Evolutionary conservation across 148 eudicot genomes (phyloP), one percentile per base, ranked within the genome.

Genomic region (Vaccinium corymbosum): DNA sequence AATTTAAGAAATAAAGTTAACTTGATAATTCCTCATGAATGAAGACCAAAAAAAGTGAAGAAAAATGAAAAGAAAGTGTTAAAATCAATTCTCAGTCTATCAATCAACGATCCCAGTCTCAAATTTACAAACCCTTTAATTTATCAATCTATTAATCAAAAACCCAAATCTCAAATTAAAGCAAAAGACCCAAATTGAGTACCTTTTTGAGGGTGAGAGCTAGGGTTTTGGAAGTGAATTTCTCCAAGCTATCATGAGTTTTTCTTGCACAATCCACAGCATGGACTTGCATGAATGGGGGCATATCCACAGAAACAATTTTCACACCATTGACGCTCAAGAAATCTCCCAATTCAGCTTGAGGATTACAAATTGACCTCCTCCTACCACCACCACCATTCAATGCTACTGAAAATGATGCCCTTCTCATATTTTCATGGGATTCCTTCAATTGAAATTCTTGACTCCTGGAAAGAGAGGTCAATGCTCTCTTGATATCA

Each of bases 141-240:
- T 15, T 25, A 81, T 53, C 25, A 35, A 56, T 27, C 38, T 20
- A 29, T 68, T 52, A 86, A 86, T 49, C 19, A 53, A 82, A 82
- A n/a, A 78, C 73, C 79, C 68, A 73, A 10, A 16, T 75, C 83
- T 57, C 79, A 72, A 32, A 71, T 79, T 51, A 6, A 35, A 72
- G 19, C 50, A 72, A 72, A 49, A 59, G 20, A 46, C 46, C 59
- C 10, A 62, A 49, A 57, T 68, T 0, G 4, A 10, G 20, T 85
- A 96, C 99, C 99, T 92, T 96, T 89, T 96, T 96, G n/a, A 96
- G 98, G 55, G 95, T 87, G 13, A 87, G 88, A 76, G 98, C 99
- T 85, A 96, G 98, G 80, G 90, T 82, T 76, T 88, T 96, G 80
- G 98, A 89, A 83, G 93, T 91, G 90, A 96, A 96, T 85, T 94